Evolutionary conservation across 257 asterid genomes (phyloP).

Genomic region (Salvia hispanica): DNA sequence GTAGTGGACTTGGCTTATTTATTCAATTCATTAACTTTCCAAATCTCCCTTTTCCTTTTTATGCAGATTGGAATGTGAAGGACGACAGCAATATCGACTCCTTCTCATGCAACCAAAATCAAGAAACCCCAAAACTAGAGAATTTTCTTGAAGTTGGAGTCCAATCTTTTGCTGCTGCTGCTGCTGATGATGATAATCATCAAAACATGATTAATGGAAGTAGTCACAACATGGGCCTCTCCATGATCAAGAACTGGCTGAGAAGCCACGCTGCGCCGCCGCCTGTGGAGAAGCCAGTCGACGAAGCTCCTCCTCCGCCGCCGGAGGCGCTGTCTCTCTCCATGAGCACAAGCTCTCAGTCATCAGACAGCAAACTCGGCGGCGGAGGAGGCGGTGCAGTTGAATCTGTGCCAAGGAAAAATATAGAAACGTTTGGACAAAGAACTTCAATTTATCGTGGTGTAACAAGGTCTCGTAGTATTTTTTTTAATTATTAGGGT

Average conservation of each 20-base stretch:
- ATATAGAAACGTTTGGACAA: conserved; percentile 74
- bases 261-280: conserved; percentile 46
- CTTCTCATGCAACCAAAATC: conserved; percentile 44
- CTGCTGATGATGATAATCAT: background rate
- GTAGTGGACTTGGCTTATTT: background rate
- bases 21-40: background rate
- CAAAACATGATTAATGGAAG: background rate
- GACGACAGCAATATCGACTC: conserved; percentile 32
- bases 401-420: conserved; percentile 60
- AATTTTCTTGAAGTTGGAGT: conserved; percentile 58
- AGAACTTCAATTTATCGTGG: conserved; percentile 89
- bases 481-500: background rate
- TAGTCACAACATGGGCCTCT: conserved; percentile 50
- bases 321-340: conserved; percentile 55
- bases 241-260: conserved; percentile 78
- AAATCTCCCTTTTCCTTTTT: background rate
- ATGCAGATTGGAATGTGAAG: conserved; percentile 59
- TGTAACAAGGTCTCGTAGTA: conserved; percentile 51
- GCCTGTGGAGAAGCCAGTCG: background rate
- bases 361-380: conserved; percentile 39
- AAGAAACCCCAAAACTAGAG: conserved; percentile 61
- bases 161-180: conserved; percentile 27
- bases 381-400: background rate
- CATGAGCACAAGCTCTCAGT: conserved; percentile 61
- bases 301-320: conserved; percentile 20